These are phyloP conservation scores for Lentinula sp. DNA, from an alignment of 768 basidiomycete genomes.

Conservation along the genomic window DNA sequence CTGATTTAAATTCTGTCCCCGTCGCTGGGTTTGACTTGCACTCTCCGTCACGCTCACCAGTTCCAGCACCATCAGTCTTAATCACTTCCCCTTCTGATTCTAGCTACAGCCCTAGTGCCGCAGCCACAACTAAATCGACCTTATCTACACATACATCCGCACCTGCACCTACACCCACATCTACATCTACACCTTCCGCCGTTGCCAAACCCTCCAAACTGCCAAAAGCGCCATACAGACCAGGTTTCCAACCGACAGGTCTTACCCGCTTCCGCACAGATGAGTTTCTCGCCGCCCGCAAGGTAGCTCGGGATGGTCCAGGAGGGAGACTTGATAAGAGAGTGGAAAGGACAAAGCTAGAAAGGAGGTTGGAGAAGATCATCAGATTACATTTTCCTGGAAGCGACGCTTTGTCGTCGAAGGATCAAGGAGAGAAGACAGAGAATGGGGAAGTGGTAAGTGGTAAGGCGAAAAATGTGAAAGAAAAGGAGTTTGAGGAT, in stretches of 20 bases:
- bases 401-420: conserved; percentile 9
- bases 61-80: not conserved
- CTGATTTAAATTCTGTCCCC: not conserved
- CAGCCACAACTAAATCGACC: not conserved
- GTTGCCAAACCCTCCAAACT: conserved; percentile 18
- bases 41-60: not conserved
- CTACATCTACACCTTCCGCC: conserved; percentile 31
- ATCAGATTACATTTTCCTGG: conserved; percentile 62
- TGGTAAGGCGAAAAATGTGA: too few relatives aligned
- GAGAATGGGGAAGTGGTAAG: not conserved
- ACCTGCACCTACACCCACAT: conserved; percentile 13
- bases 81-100: not conserved
- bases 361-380: conserved; percentile 85
- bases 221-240: conserved; percentile 63
- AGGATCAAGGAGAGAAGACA: not conserved
- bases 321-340: conserved; percentile 34
- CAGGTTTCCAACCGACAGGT: conserved; percentile 92
- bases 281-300: conserved; percentile 57
- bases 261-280: conserved; percentile 76
- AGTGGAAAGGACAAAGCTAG: conserved; percentile 78
- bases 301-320: conserved; percentile 29
- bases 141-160: conserved; percentile 10
- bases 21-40: not conserved
- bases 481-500: not conserved
- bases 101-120: too few relatives aligned